Conservation (phyloP, 768 basidiomycete genomes). For the Polyporus arcularius region DNA sequence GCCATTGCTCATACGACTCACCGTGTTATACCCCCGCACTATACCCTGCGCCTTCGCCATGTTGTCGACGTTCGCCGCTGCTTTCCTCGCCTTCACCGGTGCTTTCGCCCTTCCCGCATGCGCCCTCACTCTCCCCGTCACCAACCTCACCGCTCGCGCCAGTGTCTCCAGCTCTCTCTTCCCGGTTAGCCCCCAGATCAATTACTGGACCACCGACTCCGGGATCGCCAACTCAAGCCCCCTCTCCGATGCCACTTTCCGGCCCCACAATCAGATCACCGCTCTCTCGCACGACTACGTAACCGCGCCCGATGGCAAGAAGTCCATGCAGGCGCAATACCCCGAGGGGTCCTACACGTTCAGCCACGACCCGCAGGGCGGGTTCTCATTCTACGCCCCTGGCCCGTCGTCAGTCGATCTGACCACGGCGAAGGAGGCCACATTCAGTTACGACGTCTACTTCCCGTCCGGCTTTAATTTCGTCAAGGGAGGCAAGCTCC, state of each 20-base stretch:
- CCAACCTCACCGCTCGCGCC: conserved; percentile 12
- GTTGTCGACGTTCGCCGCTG: conserved; percentile 3
- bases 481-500: conserved; percentile 70
- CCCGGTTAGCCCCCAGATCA: conserved; percentile 23
- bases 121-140: neutral
- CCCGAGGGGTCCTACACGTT: conserved; percentile 56
- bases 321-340: conserved; percentile 28
- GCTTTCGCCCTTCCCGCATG: conserved; percentile 6
- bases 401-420: conserved; percentile 56
- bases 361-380: conserved; percentile 50
- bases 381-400: conserved; percentile 72
- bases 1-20: neutral
- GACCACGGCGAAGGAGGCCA: conserved; percentile 63
- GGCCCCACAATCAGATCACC: conserved; percentile 24
- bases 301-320: conserved; percentile 25
- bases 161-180: conserved; percentile 19
- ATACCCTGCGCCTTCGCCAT: neutral
- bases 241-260: conserved; percentile 29
- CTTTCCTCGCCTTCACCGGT: conserved; percentile 1
- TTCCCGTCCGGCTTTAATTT: conserved; percentile 64
- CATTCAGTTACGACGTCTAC: conserved; percentile 61
- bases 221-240: conserved; percentile 21
- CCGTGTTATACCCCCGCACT: neutral
- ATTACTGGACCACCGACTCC: conserved; percentile 29
- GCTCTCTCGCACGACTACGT: conserved; percentile 28